Evolutionary conservation across 176 grass and related monocot species (phyloP).

Genomic region (Musa itinerans): DNA sequence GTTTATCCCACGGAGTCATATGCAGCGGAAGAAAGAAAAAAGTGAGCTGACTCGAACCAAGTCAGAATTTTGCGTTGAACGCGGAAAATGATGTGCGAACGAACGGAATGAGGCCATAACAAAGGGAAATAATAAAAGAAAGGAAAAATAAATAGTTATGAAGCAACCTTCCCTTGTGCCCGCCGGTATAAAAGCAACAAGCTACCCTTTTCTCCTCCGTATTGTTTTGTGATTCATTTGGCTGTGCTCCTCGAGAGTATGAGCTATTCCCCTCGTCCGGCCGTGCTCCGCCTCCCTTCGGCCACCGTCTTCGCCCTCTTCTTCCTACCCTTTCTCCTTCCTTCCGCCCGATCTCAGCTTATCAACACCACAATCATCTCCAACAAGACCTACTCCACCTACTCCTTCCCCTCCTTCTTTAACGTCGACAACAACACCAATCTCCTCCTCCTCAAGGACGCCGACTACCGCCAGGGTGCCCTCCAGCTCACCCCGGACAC

Average conservation of each 20-base stretch:
- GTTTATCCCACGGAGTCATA: no score
- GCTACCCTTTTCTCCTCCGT: neutral
- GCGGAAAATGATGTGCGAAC: no score
- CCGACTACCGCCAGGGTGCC: neutral
- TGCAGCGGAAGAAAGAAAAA: no score
- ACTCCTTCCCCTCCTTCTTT: constrained; percentile 33
- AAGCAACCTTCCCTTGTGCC: no score
- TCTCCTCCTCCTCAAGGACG: neutral
- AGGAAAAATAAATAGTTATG: no score
- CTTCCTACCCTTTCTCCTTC: neutral
- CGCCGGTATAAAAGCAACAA: no score
- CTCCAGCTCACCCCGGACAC: constrained; percentile 71
- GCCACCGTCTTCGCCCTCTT: neutral
- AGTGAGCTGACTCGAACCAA: no score
- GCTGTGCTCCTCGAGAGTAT: neutral
- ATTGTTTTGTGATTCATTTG: no score
- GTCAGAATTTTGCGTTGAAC: no score
- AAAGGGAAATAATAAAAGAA: no score
- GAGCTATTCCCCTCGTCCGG: neutral
- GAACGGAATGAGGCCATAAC: no score
- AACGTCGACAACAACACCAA: fast-evolving
- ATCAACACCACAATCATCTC: no score
- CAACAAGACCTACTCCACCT: neutral
- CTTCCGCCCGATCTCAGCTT: neutral
- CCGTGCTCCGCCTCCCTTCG: neutral